These are phyloP conservation scores for Hyaloperonospora brassicae DNA, from an alignment of 352 stramenopile genomes.

Conservation along the genomic window DNA sequence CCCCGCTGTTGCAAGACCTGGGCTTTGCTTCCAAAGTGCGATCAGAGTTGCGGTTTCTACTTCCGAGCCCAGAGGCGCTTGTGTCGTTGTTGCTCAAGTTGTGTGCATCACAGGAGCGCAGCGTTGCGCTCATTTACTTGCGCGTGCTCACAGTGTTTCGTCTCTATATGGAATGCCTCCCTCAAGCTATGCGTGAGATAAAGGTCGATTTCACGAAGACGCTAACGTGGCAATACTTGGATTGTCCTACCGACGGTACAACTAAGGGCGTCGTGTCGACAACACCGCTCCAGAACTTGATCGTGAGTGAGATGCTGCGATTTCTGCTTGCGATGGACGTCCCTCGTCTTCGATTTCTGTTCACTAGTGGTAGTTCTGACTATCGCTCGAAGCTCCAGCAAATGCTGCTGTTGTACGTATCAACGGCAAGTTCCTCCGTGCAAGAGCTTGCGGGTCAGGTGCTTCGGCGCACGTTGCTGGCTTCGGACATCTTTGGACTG, in stretches of 20 bases:
- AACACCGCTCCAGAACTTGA: slow-evolving; percentile 36
- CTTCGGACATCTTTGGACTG: slow-evolving; percentile 50
- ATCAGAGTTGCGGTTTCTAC: slow-evolving; percentile 53
- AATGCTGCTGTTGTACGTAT: slow-evolving; percentile 53
- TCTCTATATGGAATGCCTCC: slow-evolving; percentile 67
- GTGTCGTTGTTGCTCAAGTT: slow-evolving; percentile 76
- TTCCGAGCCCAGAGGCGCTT: slow-evolving; percentile 71
- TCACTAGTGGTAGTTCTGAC: slow-evolving; percentile 14
- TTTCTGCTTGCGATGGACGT: slow-evolving; percentile 57
- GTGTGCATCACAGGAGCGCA: slow-evolving; percentile 35
- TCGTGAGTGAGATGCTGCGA: slow-evolving; percentile 63
- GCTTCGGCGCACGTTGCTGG: slow-evolving; percentile 44
- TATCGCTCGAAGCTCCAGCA: slow-evolving; percentile 50
- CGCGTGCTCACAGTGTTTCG: slow-evolving; percentile 66
- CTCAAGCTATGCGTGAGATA: slow-evolving; percentile 64
- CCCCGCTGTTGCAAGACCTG: slow-evolving; percentile 14
- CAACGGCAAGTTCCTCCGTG: slow-evolving; percentile 28
- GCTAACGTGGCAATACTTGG: slow-evolving; percentile 48
- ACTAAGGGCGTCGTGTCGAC: slow-evolving; percentile 4
- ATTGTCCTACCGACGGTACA: slow-evolving; percentile 5
- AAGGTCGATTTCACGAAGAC: slow-evolving; percentile 84
- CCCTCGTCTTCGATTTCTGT: slow-evolving; percentile 49
- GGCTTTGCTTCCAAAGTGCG: slow-evolving; percentile 36
- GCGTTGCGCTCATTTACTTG: slow-evolving; percentile 55
- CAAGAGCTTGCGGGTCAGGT: slow-evolving; percentile 38